These are phyloP conservation scores for Clavispora santaluciae DNA, from an alignment of 805 yeast genomes.

Conservation along the genomic window DNA sequence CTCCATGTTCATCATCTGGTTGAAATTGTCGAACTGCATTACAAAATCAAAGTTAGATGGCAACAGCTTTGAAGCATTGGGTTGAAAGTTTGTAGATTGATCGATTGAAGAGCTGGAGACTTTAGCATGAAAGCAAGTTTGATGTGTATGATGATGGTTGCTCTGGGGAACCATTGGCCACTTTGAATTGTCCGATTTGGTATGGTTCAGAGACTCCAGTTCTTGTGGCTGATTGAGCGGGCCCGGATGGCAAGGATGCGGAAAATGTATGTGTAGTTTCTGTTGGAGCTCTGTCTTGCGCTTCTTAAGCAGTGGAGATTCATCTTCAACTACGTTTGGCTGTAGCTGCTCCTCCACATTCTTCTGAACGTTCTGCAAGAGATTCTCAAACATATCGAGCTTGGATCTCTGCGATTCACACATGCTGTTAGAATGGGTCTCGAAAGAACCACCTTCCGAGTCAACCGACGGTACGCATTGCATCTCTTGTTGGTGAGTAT, in stretches of 20 bases:
- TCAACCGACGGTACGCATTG: not conserved
- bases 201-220: no score
- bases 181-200: not conserved
- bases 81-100: conserved; percentile 2
- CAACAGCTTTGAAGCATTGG: conserved; percentile 4
- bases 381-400: conserved; percentile 33
- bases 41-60: conserved; percentile 36
- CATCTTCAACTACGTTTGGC: not conserved
- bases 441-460: not conserved
- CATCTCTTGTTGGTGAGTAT: not conserved
- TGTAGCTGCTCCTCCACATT: conserved; percentile 16
- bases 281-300: conserved; percentile 10
- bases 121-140: conserved; percentile 44
- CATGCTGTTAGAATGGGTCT: conserved; percentile 15
- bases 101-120: conserved; percentile 20
- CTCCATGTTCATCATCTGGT: conserved; percentile 8
- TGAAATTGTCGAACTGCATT: conserved; percentile 31
- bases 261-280: conserved; percentile 32
- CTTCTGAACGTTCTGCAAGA: conserved; percentile 33
- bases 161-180: conserved; percentile 1
- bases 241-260: conserved; percentile 32
- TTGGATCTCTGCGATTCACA: conserved; percentile 28
- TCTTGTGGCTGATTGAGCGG: not conserved
- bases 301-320: conserved; percentile 2
- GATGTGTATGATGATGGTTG: conserved; percentile 26